These are phyloP conservation scores for Mucor mucedo DNA, from an alignment of 371 early-diverging fungal species.

Conservation along the genomic window DNA sequence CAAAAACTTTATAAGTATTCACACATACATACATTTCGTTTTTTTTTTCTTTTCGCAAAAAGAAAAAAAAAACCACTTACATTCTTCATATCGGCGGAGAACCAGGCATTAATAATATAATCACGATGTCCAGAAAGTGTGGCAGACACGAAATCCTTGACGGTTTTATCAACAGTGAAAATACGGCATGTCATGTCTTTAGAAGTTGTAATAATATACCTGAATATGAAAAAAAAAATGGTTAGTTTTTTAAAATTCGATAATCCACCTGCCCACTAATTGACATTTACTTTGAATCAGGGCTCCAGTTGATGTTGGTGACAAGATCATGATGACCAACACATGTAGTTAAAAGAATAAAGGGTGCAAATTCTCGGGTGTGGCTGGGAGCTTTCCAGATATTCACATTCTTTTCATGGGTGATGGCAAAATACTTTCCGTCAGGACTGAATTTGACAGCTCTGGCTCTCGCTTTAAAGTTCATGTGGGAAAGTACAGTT, in stretches of 20 bases:
- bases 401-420: slow-evolving; percentile 83
- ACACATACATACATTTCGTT: too few species aligned
- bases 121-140: slow-evolving; percentile 89
- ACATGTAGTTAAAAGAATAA: slow-evolving; percentile 78
- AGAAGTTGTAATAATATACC: slow-evolving; percentile 81
- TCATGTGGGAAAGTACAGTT: slow-evolving; percentile 85
- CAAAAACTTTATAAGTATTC: background rate
- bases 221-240: slow-evolving; percentile 13
- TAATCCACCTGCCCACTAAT: too few species aligned
- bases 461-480: slow-evolving; percentile 81
- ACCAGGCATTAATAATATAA: slow-evolving; percentile 91
- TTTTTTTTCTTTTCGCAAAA: too few species aligned
- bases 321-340: slow-evolving; percentile 93
- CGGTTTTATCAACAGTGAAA: slow-evolving; percentile 68
- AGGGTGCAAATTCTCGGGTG: slow-evolving; percentile 89
- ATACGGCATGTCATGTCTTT: slow-evolving; percentile 93
- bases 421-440: slow-evolving; percentile 84
- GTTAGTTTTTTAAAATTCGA: too few species aligned
- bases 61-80: slow-evolving; percentile 28
- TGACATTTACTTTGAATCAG: background rate
- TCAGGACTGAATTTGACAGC: slow-evolving; percentile 85
- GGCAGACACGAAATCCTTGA: slow-evolving; percentile 67
- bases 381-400: slow-evolving; percentile 96
- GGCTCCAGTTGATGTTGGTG: slow-evolving; percentile 83
- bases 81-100: slow-evolving; percentile 76